phyloP scores from a whole-genome alignment of 305 asterid genomes.

The Ajuga reptans region DNA sequence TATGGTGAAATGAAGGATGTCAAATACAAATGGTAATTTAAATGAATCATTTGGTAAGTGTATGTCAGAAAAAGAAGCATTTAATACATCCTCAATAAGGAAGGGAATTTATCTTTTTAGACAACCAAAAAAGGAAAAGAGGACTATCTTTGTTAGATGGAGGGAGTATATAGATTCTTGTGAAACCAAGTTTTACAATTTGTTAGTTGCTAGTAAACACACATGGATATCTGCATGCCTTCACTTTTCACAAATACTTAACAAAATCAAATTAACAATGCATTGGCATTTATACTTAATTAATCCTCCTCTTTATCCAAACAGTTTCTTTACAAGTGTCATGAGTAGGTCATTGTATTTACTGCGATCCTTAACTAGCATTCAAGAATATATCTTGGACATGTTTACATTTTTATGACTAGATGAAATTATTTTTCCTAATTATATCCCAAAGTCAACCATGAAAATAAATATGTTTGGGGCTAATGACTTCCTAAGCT shows the following conservation, averaged over 20 bases:
- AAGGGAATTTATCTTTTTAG: no score
- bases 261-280: not conserved
- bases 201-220: no score
- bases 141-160: no score
- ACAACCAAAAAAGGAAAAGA: no score
- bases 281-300: not conserved
- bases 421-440: not conserved
- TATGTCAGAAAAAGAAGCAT: no score
- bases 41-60: no score
- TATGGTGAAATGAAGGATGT: no score
- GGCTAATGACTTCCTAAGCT: conserved; percentile 5
- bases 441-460: not conserved
- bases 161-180: not conserved
- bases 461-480: conserved; percentile 9
- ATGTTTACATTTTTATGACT: not conserved
- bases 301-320: conserved; percentile 11
- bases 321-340: conserved; percentile 5
- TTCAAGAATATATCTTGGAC: not conserved
- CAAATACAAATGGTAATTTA: no score
- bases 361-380: not conserved
- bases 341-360: not conserved
- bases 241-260: not conserved
- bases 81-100: no score
- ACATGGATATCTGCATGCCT: no score
- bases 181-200: not conserved